Evolutionary conservation across 2,329 filamentous ascomycete species (phyloP).

Genomic region (Lecanicillium sp.): DNA sequence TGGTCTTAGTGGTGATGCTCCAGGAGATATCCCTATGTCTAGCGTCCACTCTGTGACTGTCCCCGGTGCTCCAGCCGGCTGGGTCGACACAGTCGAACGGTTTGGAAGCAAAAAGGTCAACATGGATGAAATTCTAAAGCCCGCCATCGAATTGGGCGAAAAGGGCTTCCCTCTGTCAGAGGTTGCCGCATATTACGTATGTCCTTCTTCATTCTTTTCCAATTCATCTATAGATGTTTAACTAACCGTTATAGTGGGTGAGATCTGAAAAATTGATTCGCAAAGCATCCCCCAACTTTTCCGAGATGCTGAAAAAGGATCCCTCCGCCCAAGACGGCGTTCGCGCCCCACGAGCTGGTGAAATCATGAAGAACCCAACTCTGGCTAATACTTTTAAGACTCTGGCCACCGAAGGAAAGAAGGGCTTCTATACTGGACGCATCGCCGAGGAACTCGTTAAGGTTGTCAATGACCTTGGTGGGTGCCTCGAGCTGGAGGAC

Average conservation of each 20-base stretch:
- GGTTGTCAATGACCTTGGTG: constrained; percentile 67
- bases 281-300: constrained; percentile 72
- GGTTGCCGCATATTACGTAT: constrained; percentile 58
- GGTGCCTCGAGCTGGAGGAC: constrained; percentile 71
- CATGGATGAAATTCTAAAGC: constrained; percentile 68
- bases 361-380: constrained; percentile 80
- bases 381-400: constrained; percentile 74
- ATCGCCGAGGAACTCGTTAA: constrained; percentile 76
- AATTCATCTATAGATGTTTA: not conserved
- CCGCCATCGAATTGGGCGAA: constrained; percentile 80
- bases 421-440: constrained; percentile 81
- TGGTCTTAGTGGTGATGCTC: constrained; percentile 48
- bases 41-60: constrained; percentile 79
- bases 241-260: constrained; percentile 55
- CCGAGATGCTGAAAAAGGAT: constrained; percentile 81
- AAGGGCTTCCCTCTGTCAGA: constrained; percentile 87
- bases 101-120: constrained; percentile 83
- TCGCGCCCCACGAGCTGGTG: constrained; percentile 68
- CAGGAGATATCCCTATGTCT: constrained; percentile 55
- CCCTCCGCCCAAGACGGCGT: constrained; percentile 57
- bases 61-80: constrained; percentile 85
- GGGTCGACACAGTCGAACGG: constrained; percentile 79
- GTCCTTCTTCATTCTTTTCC: constrained; percentile 20
- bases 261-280: constrained; percentile 54
- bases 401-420: constrained; percentile 72